Evolutionary conservation across 768 basidiomycete species (phyloP).

Genomic region (Harrya chromipes): DNA sequence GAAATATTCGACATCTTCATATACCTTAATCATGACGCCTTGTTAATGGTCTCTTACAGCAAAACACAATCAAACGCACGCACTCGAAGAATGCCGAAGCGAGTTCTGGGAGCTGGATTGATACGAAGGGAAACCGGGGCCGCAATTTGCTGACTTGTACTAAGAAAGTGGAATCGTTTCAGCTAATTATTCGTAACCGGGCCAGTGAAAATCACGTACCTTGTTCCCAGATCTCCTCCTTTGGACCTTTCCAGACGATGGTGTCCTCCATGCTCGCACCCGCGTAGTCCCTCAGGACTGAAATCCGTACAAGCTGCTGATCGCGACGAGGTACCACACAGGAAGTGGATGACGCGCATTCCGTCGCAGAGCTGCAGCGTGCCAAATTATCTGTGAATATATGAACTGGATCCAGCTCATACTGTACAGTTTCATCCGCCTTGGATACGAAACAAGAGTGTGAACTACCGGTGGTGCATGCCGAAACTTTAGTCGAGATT

Average conservation of each 20-base stretch:
- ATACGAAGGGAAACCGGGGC: constrained; percentile 32
- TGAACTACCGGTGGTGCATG: constrained; percentile 5
- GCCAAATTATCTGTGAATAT: constrained; percentile 37
- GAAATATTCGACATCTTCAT: constrained; percentile 67
- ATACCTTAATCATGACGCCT: constrained; percentile 43
- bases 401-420: constrained; percentile 57
- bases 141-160: constrained; percentile 51
- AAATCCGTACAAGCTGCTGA: constrained; percentile 56
- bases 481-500: constrained; percentile 1
- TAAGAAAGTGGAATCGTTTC: constrained; percentile 20
- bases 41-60: neutral
- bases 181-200: neutral
- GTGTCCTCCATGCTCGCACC: constrained; percentile 30
- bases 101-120: constrained; percentile 22
- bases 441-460: constrained; percentile 46
- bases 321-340: constrained; percentile 55
- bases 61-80: constrained; percentile 23
- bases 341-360: constrained; percentile 37
- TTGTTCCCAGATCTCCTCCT: constrained; percentile 61
- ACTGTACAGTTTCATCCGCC: constrained; percentile 28
- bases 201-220: constrained; percentile 38
- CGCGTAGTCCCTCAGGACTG: constrained; percentile 26
- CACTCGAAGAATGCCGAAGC: constrained; percentile 51
- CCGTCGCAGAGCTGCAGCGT: constrained; percentile 41
- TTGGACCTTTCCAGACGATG: constrained; percentile 74